Conservation (phyloP, 352 stramenopile genomes). For the Globisporangium nunn region DNA sequence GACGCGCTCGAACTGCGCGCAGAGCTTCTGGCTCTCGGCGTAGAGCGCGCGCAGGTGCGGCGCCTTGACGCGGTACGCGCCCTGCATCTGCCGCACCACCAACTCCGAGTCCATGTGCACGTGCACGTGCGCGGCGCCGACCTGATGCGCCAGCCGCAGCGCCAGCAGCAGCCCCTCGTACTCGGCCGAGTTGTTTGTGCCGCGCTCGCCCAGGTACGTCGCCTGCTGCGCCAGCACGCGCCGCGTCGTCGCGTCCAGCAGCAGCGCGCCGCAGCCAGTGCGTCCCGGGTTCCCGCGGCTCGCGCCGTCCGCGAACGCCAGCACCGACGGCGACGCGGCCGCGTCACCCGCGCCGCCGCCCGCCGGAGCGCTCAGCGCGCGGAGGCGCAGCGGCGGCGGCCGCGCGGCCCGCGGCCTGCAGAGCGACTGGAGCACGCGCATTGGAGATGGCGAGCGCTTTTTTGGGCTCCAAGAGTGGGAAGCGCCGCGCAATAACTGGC, state of each 20-base stretch:
- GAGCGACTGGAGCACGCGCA: too few relatives aligned
- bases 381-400: neutral
- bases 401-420: too few relatives aligned
- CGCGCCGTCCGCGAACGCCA: slow-evolving; percentile 58
- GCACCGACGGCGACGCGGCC: slow-evolving; percentile 3
- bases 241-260: slow-evolving; percentile 32
- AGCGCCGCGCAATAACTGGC: too few relatives aligned
- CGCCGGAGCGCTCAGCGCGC: neutral
- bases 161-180: slow-evolving; percentile 60
- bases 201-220: slow-evolving; percentile 45
- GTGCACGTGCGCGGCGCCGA: slow-evolving; percentile 25
- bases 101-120: slow-evolving; percentile 80
- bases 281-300: slow-evolving; percentile 64
- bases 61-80: slow-evolving; percentile 64
- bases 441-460: too few relatives aligned
- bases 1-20: slow-evolving; percentile 22
- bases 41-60: slow-evolving; percentile 40
- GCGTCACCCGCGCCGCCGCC: slow-evolving; percentile 4
- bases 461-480: too few relatives aligned
- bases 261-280: slow-evolving; percentile 52
- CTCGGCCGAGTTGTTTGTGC: slow-evolving; percentile 73
- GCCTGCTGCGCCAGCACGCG: slow-evolving; percentile 32
- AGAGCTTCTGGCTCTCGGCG: slow-evolving; percentile 31
- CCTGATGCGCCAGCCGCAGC: slow-evolving; percentile 40
- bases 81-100: slow-evolving; percentile 69